These are phyloP conservation scores for Massospora cicadina DNA, from an alignment of 371 early-diverging fungal genomes.

Conservation along the genomic window DNA sequence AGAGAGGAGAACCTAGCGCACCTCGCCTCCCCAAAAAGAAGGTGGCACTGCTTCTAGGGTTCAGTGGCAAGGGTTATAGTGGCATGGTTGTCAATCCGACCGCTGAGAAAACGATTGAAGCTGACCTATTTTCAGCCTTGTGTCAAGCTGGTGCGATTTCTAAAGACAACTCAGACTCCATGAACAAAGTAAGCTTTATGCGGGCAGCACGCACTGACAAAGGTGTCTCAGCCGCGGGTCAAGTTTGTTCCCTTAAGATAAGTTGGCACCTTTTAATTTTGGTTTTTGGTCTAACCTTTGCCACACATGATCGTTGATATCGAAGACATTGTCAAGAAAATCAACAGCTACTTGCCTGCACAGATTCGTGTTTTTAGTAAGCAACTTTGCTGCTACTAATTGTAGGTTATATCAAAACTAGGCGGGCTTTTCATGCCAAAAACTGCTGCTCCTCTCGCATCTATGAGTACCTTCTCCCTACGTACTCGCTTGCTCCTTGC, in stretches of 20 bases:
- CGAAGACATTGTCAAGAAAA: conserved; percentile 41
- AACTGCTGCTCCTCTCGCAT: conserved; percentile 77
- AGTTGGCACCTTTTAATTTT: background rate
- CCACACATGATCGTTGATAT: conserved; percentile 49
- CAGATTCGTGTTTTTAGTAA: conserved; percentile 77
- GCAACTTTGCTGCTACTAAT: background rate
- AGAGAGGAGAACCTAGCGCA: conserved; percentile 19
- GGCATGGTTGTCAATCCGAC: conserved; percentile 80
- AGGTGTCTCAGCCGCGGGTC: conserved; percentile 98
- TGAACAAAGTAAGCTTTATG: conserved; percentile 58
- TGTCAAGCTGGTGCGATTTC: conserved; percentile 56
- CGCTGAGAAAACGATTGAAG: conserved; percentile 54
- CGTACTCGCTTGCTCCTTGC: conserved; percentile 51
- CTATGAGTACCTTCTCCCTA: conserved; percentile 97
- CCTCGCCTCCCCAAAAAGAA: conserved; percentile 64
- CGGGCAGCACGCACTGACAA: conserved; percentile 97
- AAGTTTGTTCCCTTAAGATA: conserved; percentile 78
- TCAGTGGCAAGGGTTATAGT: conserved; percentile 85
- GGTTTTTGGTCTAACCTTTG: background rate
- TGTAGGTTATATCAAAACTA: conserved; percentile 45
- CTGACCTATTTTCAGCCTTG: conserved; percentile 58
- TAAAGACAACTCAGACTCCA: conserved; percentile 47
- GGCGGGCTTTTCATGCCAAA: conserved; percentile 81
- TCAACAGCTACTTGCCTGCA: conserved; percentile 55
- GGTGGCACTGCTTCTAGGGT: conserved; percentile 76